Evolutionary conservation across 1,139 yeast genomes (phyloP), one percentile per base, ranked within the genome.

Genomic region (Candida frijolesensis): DNA sequence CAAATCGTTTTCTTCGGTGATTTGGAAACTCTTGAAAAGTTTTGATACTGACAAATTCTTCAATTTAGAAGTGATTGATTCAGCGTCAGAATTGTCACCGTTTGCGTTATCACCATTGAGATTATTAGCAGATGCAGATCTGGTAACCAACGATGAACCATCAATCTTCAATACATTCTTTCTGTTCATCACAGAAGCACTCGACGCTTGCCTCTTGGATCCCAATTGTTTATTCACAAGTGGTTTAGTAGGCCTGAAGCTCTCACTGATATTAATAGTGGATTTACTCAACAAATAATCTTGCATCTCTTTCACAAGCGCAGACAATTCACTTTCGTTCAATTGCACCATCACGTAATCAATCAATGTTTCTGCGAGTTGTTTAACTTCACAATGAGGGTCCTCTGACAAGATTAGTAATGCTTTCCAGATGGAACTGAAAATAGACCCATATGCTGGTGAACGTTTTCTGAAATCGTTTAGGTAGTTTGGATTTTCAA

Each of bases 381-480:
- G 81, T 51, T 83, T 85, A 9, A 92, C 92, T 66, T 91, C 97
- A 42, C 81, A 73, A 65, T 87, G 95, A 0, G 99, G 97, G 66
- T 94, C 99, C 58, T 88, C 95, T 1, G 96, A 81, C 40, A 91
- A 71, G 45, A 90, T 84, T 46, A 95, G 72, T 35, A 94, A 68
- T 0, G 95, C 85, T 58, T 90, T 87, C 97, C 98, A 94, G 15
- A 88, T 80, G 1, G 96, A 87, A 51, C 90, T 82, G 65, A 87
- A 90, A n/a, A 90, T 80, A 0, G 96, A 86, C 1, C 96, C 96
- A 63, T 89, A 88, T 0, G 96, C 87, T 0, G 91, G 91, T 0
- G 85, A 82, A 51, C 72, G 76, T 59, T 80, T 79, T 51, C 87
- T 73, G 54, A 82, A 80, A 48, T 84, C 87, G 53, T 82, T 85